Evolutionary conservation across 306 rosid genomes (phyloP), one percentile per base, ranked within the genome.

Genomic region (Dicorynia guianensis): DNA sequence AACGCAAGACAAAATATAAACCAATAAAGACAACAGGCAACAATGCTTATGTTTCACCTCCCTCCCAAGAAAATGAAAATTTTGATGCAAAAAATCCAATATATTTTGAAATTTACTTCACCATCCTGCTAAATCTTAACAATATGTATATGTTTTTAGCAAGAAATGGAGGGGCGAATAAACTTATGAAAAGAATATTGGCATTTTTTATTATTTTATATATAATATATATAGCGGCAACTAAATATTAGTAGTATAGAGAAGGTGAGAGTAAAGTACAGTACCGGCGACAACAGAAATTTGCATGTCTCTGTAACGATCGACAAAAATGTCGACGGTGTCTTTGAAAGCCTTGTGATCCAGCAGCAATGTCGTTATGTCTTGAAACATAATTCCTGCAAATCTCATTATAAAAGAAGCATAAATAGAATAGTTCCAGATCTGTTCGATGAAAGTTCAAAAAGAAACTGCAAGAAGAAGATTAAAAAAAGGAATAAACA

Each of bases 371-470:
- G 99, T 95, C 78, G 99, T 95, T 69, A 95, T 95, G 76, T 95
- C 99, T 67, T 95, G 99, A 84, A 95, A 95, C 97, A 95, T 95
- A 66, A 95, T 95, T 77, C 99, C 99, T 95, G 80, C 81, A 43
- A 77, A 56, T 56, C 47, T 47, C 52, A 47, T 36, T 14, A 58
- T 2, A 42, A n/a, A 15, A 18, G 12, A 12, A n/a, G 0, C 10
- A 19, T 19, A 43, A 9, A 59, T 7, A 72, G 6, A 30, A 34
- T 35, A 47, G 77, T 48, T 11, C 17, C 25, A 46, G 70, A 73
- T 17, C 74, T 33, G 63, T 64, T 73, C 20, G 46, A 83, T 64
- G 34, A 35, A 54, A 55, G 73, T 60, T 65, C 39, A 33, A 17
- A 72, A 46, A 72, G 56, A 44, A 52, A 58, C 64, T 35, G 19